Conservation (phyloP, 2,329 filamentous ascomycete species). For the Colletotrichum sp. region DNA sequence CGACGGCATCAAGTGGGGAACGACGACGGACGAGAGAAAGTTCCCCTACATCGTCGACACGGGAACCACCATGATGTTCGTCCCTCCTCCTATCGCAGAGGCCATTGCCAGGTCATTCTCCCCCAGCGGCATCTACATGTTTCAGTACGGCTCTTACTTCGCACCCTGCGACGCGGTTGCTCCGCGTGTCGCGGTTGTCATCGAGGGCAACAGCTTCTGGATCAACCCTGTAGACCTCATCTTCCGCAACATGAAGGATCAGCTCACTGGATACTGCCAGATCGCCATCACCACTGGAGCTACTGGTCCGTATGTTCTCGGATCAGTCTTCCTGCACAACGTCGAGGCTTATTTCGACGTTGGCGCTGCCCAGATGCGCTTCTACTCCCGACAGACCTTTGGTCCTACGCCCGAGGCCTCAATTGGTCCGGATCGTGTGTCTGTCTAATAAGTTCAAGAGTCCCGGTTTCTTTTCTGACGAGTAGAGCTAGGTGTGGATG, state of each 20-base stretch:
- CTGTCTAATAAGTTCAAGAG: not conserved
- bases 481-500: not conserved
- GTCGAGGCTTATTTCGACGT: conserved; percentile 55
- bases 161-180: conserved; percentile 52
- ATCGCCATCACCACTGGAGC: conserved; percentile 50
- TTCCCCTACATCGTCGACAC: conserved; percentile 58
- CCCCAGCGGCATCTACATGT: conserved; percentile 51
- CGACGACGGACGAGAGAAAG: conserved; percentile 44
- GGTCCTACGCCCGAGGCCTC: conserved; percentile 9
- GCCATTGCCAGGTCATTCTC: conserved; percentile 51
- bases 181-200: conserved; percentile 49
- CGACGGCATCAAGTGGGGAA: conserved; percentile 51
- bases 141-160: conserved; percentile 53
- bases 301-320: conserved; percentile 52
- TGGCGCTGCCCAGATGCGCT: conserved; percentile 50
- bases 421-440: not conserved
- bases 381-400: conserved; percentile 35
- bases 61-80: conserved; percentile 55
- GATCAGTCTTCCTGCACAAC: conserved; percentile 56
- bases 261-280: conserved; percentile 52
- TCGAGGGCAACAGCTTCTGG: conserved; percentile 48
- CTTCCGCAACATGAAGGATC: conserved; percentile 46
- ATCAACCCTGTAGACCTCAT: conserved; percentile 55
- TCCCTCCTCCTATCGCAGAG: conserved; percentile 55
- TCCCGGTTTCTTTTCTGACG: not conserved